These are phyloP conservation scores for Dothistroma pini DNA, from an alignment of 2,329 filamentous ascomycete species.

Conservation along the genomic window DNA sequence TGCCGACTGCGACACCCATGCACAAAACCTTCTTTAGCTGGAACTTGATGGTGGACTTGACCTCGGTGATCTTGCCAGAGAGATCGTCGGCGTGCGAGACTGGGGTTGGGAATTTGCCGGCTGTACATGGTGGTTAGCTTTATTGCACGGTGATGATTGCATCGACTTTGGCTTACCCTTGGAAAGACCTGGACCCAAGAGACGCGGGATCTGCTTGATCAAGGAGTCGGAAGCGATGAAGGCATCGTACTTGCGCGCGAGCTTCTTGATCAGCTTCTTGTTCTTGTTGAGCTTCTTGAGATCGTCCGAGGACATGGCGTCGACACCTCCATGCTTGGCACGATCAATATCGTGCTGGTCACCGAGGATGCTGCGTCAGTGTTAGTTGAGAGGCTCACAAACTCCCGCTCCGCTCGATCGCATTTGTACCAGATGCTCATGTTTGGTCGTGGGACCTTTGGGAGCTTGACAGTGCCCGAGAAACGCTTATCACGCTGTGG, in stretches of 20 bases:
- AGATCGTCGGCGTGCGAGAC: slow-evolving; percentile 97
- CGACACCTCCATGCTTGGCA: slow-evolving; percentile 98
- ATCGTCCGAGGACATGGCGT: slow-evolving; percentile 97
- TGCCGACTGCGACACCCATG: slow-evolving; percentile 98
- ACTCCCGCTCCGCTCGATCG: neutral
- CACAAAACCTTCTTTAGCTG: slow-evolving; percentile 99
- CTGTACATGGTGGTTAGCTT: slow-evolving; percentile 45
- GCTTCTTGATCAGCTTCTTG: slow-evolving; percentile 99
- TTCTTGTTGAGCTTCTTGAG: slow-evolving; percentile 99
- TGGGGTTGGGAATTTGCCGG: slow-evolving; percentile 99
- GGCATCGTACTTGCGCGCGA: slow-evolving; percentile 99
- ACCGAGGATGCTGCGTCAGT: slow-evolving; percentile 64
- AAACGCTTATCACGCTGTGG: slow-evolving; percentile 99
- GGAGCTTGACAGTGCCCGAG: slow-evolving; percentile 97
- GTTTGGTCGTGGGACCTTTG: slow-evolving; percentile 82
- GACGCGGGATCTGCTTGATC: slow-evolving; percentile 99
- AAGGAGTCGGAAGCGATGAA: slow-evolving; percentile 95
- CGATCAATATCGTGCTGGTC: slow-evolving; percentile 99
- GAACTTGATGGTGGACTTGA: slow-evolving; percentile 99
- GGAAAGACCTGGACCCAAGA: slow-evolving; percentile 96
- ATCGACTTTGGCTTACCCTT: slow-evolving; percentile 62
- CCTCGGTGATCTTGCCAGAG: slow-evolving; percentile 91
- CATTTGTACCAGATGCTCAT: slow-evolving; percentile 72
- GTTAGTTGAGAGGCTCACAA: slow-evolving; percentile 26
- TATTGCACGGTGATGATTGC: neutral